Percentiles rank a stretch among this genome's conserved stretches.
Evolutionary conservation across 2,329 filamentous ascomycete species (phyloP).

Genomic region (Epichloe sp.): DNA sequence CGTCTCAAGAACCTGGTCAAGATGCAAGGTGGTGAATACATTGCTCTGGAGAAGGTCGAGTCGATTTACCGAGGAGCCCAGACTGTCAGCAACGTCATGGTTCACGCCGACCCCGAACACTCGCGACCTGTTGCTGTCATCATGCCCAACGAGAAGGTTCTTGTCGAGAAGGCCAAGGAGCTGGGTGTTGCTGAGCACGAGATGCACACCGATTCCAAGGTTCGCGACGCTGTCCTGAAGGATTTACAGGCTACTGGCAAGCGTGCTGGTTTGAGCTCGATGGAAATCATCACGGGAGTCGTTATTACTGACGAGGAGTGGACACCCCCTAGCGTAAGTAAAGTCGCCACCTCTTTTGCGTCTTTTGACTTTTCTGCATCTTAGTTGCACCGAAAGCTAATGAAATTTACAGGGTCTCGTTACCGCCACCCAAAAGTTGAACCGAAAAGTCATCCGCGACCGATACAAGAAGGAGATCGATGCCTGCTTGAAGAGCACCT

Average conservation of each 20-base stretch:
- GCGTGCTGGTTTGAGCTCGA: conserved; percentile 51
- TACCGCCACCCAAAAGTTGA: conserved; percentile 49
- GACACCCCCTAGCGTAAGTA: conserved; percentile 67
- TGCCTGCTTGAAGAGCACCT: conserved; percentile 21
- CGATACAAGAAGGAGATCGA: conserved; percentile 39
- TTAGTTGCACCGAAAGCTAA: background rate
- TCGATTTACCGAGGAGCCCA: conserved; percentile 71
- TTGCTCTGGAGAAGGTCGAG: conserved; percentile 91
- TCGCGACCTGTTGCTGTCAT: conserved; percentile 75
- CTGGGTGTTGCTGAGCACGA: conserved; percentile 53
- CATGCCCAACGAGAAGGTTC: conserved; percentile 49
- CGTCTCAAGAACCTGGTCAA: conserved; percentile 98
- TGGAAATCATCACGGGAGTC: conserved; percentile 66
- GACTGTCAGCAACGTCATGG: conserved; percentile 76
- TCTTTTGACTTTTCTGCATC: background rate
- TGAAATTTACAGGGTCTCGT: conserved; percentile 36
- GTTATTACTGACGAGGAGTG: conserved; percentile 77
- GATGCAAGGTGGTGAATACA: conserved; percentile 90
- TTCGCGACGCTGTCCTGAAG: conserved; percentile 49
- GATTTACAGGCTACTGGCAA: conserved; percentile 54
- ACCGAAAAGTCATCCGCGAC: conserved; percentile 37
- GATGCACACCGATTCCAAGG: conserved; percentile 53
- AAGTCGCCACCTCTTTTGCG: background rate
- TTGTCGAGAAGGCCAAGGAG: conserved; percentile 45
- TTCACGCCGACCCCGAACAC: conserved; percentile 65